Evolutionary conservation across 2,329 filamentous ascomycete genomes (phyloP), one percentile per base, ranked within the genome.

Genomic region (Fusarium marasasianum): DNA sequence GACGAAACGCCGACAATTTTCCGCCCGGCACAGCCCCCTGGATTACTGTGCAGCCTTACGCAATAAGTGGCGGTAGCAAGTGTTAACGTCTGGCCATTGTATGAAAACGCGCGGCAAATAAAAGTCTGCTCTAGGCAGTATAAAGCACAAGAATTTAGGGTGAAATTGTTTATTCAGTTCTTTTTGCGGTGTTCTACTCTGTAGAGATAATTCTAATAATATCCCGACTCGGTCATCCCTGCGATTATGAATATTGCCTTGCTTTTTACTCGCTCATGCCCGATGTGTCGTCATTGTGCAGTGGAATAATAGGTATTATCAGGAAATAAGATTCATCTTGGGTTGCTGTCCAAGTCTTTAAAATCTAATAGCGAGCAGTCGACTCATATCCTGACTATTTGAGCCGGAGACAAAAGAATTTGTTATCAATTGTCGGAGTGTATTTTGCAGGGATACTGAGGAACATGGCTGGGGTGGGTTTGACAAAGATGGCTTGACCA

Each of bases 1-100:
- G 78, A 81, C 77, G 79, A 81, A 74, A 78, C 76, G 78, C 81
- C 81, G 80, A 82, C 72, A 71, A 81, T 82, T 82, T 81, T 76
- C 81, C 81, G 81, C 55, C 50, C 59, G 67, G 77, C 79, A 80
- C 78, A 81, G 78, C 78, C 77, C 70, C 76, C 72, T 76, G 59
- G 57, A 72, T 72, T 78, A 80, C 79, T 66, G 47, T 69, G 51
- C 74, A 76, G 74, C 72, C 71, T 75, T 75, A 75, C 72, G 72
- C 72, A 75, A 74, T 61, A 66, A 58, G 75, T 75, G 76, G 75
- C 71, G 72, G 69, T 54, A 64, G 63, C 55, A 65, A 65, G 48
- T 57, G 37, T 47, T 33, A 56, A 40, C 53, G 53, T 59, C n/a
- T 61, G 47, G 58, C 33, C 51, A 43, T 71, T 61, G 37, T 73